Conservation (phyloP, 768 basidiomycete species). For the Mrakia hoshinonis region DNA sequence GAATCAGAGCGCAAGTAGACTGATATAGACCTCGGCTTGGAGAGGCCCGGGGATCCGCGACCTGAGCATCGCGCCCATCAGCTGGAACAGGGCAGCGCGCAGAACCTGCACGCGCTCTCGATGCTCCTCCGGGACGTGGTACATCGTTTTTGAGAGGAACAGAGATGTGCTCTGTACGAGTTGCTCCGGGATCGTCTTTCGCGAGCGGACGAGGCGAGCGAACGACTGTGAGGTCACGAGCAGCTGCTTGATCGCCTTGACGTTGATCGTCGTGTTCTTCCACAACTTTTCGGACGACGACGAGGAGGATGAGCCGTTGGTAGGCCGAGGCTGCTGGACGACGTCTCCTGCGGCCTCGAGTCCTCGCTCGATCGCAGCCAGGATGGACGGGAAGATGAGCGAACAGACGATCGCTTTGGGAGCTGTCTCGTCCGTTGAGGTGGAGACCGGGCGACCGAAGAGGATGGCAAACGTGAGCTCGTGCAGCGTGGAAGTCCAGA, state of each 20-base stretch:
- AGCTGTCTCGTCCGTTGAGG: background rate
- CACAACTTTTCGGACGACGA: background rate
- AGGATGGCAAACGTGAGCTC: slow-evolving; percentile 61
- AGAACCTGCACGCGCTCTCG: slow-evolving; percentile 2
- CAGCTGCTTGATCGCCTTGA: slow-evolving; percentile 13
- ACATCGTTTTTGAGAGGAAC: slow-evolving; percentile 11
- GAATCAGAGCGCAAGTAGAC: background rate
- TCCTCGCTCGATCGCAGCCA: slow-evolving; percentile 59
- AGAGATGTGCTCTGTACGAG: slow-evolving; percentile 4
- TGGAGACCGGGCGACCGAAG: slow-evolving; percentile 45
- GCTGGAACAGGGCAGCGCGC: slow-evolving; percentile 5
- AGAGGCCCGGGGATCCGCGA: slow-evolving; percentile 6
- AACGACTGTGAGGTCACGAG: slow-evolving; percentile 18
- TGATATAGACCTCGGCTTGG: slow-evolving; percentile 4
- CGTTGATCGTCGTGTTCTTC: background rate
- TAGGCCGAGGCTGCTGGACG: slow-evolving; percentile 7
- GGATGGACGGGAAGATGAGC: slow-evolving; percentile 56
- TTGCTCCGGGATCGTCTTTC: slow-evolving; percentile 16
- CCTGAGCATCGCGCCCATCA: background rate
- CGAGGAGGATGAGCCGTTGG: background rate
- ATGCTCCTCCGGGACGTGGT: background rate
- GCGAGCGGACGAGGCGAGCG: slow-evolving; percentile 4
- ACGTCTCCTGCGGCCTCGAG: slow-evolving; percentile 40
- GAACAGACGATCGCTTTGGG: slow-evolving; percentile 32
- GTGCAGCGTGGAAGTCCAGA: slow-evolving; percentile 63